Base-by-base conservation (phyloP, 176 grass and related monocot species). In the Bromus sterilis region DNA sequence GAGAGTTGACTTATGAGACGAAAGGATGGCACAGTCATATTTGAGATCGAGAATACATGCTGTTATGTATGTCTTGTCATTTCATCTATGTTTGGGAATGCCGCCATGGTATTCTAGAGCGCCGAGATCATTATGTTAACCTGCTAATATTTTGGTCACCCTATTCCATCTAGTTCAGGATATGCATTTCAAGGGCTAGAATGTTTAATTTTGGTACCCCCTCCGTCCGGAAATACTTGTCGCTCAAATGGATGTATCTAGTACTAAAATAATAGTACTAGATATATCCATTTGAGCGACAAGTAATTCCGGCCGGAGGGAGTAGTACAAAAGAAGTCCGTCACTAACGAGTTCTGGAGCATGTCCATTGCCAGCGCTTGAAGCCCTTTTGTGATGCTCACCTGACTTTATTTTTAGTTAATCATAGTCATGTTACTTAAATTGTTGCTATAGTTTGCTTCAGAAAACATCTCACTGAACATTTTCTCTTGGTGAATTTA, bases 401-500 rank as follows among this genome's bases (percentile, higher is more conserved):
- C 37, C 6, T 71, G 44, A 72, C 51, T 55, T 70, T 6, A 76
- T 46, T 37, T 85, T 42, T 85, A 4, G 56, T 83, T 63, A 53
- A 33, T 26, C 31, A 8, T 67, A 68, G 4, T 89, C 80, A 56
- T 75, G 5, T 72, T 77, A 11, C 42, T 71, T 77, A 41, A 32
- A 21, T 44, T 83, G 12, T 60, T 37, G 18, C 62, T 61, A 32
- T 30, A 25, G 21, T 55, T 70, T 13, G 1, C 46, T 13, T 23
- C 4, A 6, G 14, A 60, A 89, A 81, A 63, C 25, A 49, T 73
- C n/a, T 4, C 56, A 46, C 13, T 33, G 20, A 39, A 32, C 29
- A 58, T 15, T 73, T 46, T 72, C 65, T 36, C 71, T 82, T 78
- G 78, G 42, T 66, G 21, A 65, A 58, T 11, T 63, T 82, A 43